Percentiles rank a stretch among this genome's conserved stretches.
These are phyloP conservation scores for Quillaja saponaria DNA, from an alignment of 306 rosid genomes.

Conservation along the genomic window DNA sequence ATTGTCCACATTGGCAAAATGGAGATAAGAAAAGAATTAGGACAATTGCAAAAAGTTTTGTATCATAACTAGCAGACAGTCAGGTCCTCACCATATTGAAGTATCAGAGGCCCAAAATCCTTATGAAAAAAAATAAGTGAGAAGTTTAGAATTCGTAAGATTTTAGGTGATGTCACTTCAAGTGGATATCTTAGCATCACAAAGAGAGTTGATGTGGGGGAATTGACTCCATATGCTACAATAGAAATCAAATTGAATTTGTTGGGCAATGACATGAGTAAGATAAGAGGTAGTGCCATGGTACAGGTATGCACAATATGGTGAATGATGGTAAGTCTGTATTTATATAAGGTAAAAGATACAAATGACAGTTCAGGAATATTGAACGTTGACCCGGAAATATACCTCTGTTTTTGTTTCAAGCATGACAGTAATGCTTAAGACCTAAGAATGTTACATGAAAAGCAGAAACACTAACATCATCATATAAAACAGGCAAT, in stretches of 20 bases:
- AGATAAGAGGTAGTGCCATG: too few species aligned
- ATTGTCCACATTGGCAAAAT: not conserved
- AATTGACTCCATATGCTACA: too few species aligned
- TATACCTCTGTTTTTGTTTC: not conserved
- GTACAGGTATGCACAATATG: too few species aligned
- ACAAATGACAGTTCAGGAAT: slow-evolving; percentile 8
- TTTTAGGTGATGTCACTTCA: too few species aligned
- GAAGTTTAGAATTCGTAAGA: too few species aligned
- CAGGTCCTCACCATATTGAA: not conserved
- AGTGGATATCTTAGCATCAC: too few species aligned
- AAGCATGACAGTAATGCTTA: not conserved
- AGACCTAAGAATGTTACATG: not conserved
- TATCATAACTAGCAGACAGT: not conserved
- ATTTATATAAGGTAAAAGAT: not conserved
- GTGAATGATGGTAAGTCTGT: too few species aligned
- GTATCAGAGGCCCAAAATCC: not conserved
- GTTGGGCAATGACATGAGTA: too few species aligned
- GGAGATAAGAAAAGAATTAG: too few species aligned
- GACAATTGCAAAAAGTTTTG: not conserved
- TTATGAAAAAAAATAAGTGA: too few species aligned
- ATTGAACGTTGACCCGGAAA: not conserved
- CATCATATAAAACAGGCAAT: not conserved
- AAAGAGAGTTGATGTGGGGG: too few species aligned
- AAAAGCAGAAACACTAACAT: slow-evolving; percentile 13
- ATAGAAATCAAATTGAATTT: not conserved